These are phyloP conservation scores for Globisporangium takayamanum DNA, from an alignment of 352 stramenopile genomes.

Conservation along the genomic window DNA sequence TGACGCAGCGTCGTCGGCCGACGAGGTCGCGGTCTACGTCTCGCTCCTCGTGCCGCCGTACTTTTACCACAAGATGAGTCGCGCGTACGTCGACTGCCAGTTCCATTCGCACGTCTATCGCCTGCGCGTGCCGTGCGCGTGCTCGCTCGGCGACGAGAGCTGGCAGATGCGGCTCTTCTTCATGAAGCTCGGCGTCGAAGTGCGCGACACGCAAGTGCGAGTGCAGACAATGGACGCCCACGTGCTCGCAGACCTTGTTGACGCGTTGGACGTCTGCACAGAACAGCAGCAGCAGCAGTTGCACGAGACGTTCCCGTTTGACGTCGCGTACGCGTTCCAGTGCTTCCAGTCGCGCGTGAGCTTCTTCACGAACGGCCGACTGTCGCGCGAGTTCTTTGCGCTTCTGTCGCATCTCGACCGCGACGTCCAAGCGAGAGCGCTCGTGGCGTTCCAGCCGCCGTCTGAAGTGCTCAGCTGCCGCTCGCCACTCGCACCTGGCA, in stretches of 20 bases:
- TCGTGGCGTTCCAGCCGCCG: constrained; percentile 31
- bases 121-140: not conserved
- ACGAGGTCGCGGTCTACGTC: constrained; percentile 24
- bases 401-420: constrained; percentile 23
- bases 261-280: not conserved
- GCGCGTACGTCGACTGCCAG: constrained; percentile 28
- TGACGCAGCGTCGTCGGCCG: constrained; percentile 21
- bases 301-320: constrained; percentile 12
- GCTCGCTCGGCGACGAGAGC: constrained; percentile 7
- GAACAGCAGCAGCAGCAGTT: not conserved
- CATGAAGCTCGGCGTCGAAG: constrained; percentile 36
- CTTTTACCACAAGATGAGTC: constrained; percentile 24
- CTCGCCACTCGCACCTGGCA: constrained; percentile 7
- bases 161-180: constrained; percentile 47
- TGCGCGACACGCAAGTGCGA: constrained; percentile 36
- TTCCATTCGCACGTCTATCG: constrained; percentile 33
- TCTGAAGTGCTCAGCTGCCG: constrained; percentile 28
- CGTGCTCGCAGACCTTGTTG: no score
- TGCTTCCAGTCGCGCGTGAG: constrained; percentile 42
- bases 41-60: constrained; percentile 32
- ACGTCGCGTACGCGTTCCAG: constrained; percentile 43
- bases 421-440: constrained; percentile 35
- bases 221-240: not conserved
- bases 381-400: constrained; percentile 33
- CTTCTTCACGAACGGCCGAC: constrained; percentile 36